phyloP scores from a whole-genome alignment of 2,329 filamentous ascomycete species.

The Ciborinia camelliae region DNA sequence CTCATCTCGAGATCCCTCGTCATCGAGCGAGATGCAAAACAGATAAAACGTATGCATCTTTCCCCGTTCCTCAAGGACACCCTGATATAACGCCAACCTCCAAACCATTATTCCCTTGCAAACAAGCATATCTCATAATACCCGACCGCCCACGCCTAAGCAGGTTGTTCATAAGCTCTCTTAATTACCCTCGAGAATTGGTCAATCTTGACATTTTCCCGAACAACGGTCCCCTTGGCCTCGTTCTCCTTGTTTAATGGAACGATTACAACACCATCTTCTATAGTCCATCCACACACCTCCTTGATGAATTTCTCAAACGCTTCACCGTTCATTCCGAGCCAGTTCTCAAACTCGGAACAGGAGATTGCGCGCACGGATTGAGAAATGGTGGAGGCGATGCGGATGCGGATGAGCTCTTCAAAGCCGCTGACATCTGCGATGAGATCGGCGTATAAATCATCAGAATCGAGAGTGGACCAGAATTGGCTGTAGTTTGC shows the following conservation, averaged over 20 bases:
- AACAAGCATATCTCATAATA: slow-evolving; percentile 15
- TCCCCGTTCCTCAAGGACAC: slow-evolving; percentile 16
- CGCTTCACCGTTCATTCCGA: slow-evolving; percentile 65
- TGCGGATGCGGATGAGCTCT: slow-evolving; percentile 85
- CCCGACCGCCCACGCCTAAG: slow-evolving; percentile 41
- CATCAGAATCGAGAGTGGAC: slow-evolving; percentile 86
- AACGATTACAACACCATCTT: slow-evolving; percentile 63
- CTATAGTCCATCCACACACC: slow-evolving; percentile 82
- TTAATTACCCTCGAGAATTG: slow-evolving; percentile 78
- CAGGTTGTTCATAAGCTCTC: slow-evolving; percentile 81
- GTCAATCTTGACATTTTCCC: slow-evolving; percentile 90
- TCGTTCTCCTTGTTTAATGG: slow-evolving; percentile 96
- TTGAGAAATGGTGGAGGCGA: slow-evolving; percentile 82
- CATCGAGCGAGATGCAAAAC: slow-evolving; percentile 11
- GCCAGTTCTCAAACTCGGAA: slow-evolving; percentile 68
- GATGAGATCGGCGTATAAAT: slow-evolving; percentile 91
- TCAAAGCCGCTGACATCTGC: slow-evolving; percentile 95
- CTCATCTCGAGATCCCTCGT: slow-evolving; percentile 7
- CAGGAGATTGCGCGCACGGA: slow-evolving; percentile 71
- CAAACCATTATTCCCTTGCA: slow-evolving; percentile 15
- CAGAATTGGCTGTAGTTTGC: slow-evolving; percentile 93
- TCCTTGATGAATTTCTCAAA: slow-evolving; percentile 77
- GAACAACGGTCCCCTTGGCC: slow-evolving; percentile 90
- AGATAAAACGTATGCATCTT: slow-evolving; percentile 7
- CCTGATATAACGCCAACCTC: slow-evolving; percentile 16